A percentile compares a stretch with the other conserved stretches of the same genome.
Evolutionary conservation across 108 stramenopile species (phyloP).

Genomic region (Schizochytrium sp.): DNA sequence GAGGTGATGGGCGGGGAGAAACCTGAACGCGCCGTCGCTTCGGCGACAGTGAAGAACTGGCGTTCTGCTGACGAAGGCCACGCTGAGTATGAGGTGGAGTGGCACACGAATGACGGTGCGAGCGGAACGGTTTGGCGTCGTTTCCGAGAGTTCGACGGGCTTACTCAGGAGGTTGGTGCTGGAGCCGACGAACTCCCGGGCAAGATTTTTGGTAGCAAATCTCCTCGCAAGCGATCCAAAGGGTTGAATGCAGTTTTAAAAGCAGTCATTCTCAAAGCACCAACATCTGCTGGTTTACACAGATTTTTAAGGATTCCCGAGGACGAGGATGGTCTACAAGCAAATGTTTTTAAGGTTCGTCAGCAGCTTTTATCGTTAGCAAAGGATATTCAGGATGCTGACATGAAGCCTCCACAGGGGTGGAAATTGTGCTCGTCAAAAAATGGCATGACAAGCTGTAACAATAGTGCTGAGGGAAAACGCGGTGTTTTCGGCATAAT

Average conservation of each 20-base stretch:
- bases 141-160: conserved; percentile 36
- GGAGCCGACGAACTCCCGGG: conserved; percentile 25
- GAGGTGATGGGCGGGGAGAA: too few species aligned
- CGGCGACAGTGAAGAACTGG: background rate
- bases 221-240: background rate
- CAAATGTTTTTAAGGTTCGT: background rate
- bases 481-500: background rate
- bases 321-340: background rate
- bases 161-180: background rate
- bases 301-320: conserved; percentile 8
- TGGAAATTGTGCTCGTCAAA: background rate
- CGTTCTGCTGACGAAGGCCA: conserved; percentile 13
- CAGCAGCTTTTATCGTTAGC: background rate
- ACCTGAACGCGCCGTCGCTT: background rate
- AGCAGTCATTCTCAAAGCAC: background rate
- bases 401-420: background rate
- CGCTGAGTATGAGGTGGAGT: conserved; percentile 17
- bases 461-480: background rate
- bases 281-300: background rate
- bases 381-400: background rate
- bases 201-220: conserved; percentile 39
- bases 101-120: background rate
- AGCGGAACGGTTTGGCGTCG: background rate
- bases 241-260: background rate
- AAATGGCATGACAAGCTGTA: background rate